Conservation (phyloP, 228 moss, liverwort and hornwort species). For the Sphagnum magellanicum region DNA sequence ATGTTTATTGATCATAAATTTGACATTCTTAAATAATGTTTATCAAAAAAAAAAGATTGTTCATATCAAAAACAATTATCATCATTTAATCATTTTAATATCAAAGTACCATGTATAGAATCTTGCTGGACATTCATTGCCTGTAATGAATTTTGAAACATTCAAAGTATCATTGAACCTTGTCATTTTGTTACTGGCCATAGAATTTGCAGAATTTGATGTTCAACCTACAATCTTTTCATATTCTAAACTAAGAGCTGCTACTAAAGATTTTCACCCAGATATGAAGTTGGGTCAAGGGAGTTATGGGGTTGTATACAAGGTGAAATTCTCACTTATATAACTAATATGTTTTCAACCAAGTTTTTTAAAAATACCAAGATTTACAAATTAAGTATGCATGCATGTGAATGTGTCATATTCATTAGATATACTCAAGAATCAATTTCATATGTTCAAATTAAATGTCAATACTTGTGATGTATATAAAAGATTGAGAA, state of each 20-base stretch:
- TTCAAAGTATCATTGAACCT: constrained; percentile 2
- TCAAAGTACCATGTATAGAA: background rate
- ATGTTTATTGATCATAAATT: background rate
- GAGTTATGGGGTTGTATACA: constrained; percentile 65
- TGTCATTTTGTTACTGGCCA: constrained; percentile 1
- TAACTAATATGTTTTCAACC: background rate
- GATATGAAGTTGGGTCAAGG: constrained; percentile 60
- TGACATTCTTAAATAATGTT: background rate
- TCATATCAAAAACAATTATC: background rate
- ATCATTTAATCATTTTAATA: background rate
- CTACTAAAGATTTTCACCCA: constrained; percentile 47
- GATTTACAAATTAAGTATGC: background rate
- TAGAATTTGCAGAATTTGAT: constrained; percentile 63
- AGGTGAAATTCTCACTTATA: constrained; percentile 22
- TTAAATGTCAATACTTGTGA: no score
- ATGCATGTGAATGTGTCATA: background rate
- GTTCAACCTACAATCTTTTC: constrained; percentile 64
- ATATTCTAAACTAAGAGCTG: constrained; percentile 38
- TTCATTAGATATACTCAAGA: no score
- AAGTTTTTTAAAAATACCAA: background rate
- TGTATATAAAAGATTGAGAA: no score
- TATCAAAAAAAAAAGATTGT: background rate
- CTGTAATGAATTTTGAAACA: no score
- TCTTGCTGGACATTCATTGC: background rate
- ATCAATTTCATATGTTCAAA: no score